phyloP scores from a whole-genome alignment of 202 grass and related monocot species.

The Hordeum pubiflorum region DNA sequence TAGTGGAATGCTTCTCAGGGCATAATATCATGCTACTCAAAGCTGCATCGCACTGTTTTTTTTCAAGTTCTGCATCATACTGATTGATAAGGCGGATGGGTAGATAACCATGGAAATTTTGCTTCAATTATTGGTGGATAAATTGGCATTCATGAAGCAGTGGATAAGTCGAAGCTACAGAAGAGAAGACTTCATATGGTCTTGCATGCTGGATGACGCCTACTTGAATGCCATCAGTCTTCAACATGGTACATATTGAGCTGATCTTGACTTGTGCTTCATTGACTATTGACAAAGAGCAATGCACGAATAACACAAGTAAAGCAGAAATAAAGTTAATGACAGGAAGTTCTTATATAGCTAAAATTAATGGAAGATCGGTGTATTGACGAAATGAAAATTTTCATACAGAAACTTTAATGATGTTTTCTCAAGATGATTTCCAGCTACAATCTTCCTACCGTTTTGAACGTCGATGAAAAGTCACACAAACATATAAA shows the following conservation, averaged over 20 bases:
- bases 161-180: neutral
- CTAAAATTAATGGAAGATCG: neutral
- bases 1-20: too few relatives aligned
- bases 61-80: too few relatives aligned
- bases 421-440: neutral
- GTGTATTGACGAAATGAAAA: neutral
- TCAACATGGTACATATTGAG: neutral
- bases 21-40: too few relatives aligned
- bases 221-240: neutral
- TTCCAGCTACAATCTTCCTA: neutral
- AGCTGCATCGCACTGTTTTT: too few relatives aligned
- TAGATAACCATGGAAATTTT: too few relatives aligned
- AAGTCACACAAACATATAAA: neutral
- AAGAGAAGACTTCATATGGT: neutral
- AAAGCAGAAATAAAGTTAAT: neutral
- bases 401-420: neutral
- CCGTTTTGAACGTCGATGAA: neutral
- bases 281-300: neutral
- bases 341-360: neutral
- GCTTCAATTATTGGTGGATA: neutral
- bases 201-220: neutral
- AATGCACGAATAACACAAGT: neutral
- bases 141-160: neutral
- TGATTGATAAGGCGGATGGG: too few relatives aligned
- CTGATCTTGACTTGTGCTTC: neutral